Base-by-base conservation (phyloP, 139 green algal species). In the Chlorella ohadii region DNA sequence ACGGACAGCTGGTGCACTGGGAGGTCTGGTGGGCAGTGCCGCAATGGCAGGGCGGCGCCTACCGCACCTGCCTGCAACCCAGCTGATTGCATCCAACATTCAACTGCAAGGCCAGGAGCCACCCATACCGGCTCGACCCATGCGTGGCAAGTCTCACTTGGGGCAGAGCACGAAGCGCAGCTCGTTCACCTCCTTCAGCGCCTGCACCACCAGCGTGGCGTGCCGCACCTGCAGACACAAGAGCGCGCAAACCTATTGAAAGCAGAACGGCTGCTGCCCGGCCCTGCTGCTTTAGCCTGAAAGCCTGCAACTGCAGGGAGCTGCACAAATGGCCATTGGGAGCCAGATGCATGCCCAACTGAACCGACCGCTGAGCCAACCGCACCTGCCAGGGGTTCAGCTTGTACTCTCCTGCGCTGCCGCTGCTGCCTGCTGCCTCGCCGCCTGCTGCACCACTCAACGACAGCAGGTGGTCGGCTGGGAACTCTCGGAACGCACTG, bases 111-210 rank as follows among this genome's bases (percentile, higher is more conserved):
- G n/a, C n/a, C n/a, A n/a, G n/a, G n/a, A n/a, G n/a, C n/a, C n/a
- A n/a, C n/a, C n/a, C n/a, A n/a, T n/a, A n/a, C n/a, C n/a, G n/a
- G n/a, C n/a, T n/a, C n/a, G n/a, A n/a, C n/a, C n/a, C n/a, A n/a
- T n/a, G n/a, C n/a, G n/a, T n/a, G n/a, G n/a, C n/a, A n/a, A n/a
- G n/a, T n/a, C n/a, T 81, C 78, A 92, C 88, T 91, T 96, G 7
- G 94, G 94, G 80, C 91, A 95, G 36, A 97, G 87, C 72, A 95
- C 92, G 61, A 93, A 97, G 33, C 94, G 90, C 85, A 97, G 89
- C 80, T 97, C 90, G 78, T 97, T 89, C 68, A 97, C 88, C 73
- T 97, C 90, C 57, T 94, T 90, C 13, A 90, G 89, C 19, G 73
- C 61, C 56, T 85, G 73, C 20, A 95, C 84, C 61, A 95, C 79